Conservation (phyloP, 768 basidiomycete genomes). For the Russula foetens region DNA sequence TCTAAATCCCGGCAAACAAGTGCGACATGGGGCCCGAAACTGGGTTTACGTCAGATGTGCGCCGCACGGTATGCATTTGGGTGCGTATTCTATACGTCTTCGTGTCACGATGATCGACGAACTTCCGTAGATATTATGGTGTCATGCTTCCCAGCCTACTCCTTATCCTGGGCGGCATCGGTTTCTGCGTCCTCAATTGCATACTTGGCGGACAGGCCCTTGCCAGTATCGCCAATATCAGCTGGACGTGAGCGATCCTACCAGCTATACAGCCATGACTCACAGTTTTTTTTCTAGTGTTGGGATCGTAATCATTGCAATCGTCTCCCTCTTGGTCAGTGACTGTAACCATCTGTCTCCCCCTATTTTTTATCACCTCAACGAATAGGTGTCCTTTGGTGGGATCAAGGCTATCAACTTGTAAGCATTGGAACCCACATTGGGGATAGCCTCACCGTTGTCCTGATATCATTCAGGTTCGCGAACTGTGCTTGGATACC, state of each 20-base stretch:
- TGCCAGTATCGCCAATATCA: constrained; percentile 42
- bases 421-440: constrained; percentile 24
- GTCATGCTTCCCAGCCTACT: constrained; percentile 38
- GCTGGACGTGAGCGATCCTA: constrained; percentile 37
- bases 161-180: constrained; percentile 43
- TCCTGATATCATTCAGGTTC: constrained; percentile 42
- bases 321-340: constrained; percentile 50
- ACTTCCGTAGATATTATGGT: constrained; percentile 44
- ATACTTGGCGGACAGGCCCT: constrained; percentile 58
- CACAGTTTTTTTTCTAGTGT: constrained; percentile 28
- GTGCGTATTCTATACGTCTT: constrained; percentile 29
- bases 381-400: constrained; percentile 49
- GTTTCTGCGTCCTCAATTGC: constrained; percentile 50
- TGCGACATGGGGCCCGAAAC: constrained; percentile 65
- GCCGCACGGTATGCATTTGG: constrained; percentile 56
- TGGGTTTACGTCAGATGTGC: constrained; percentile 79
- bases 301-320: constrained; percentile 71
- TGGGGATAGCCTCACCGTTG: background rate
- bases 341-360: background rate
- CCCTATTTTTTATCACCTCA: background rate
- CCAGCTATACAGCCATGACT: background rate
- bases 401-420: constrained; percentile 55
- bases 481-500: constrained; percentile 73
- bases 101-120: background rate
- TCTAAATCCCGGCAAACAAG: constrained; percentile 23